phyloP scores from a whole-genome alignment of 1,284 basidiomycete species.

The Tilletia indica region DNA sequence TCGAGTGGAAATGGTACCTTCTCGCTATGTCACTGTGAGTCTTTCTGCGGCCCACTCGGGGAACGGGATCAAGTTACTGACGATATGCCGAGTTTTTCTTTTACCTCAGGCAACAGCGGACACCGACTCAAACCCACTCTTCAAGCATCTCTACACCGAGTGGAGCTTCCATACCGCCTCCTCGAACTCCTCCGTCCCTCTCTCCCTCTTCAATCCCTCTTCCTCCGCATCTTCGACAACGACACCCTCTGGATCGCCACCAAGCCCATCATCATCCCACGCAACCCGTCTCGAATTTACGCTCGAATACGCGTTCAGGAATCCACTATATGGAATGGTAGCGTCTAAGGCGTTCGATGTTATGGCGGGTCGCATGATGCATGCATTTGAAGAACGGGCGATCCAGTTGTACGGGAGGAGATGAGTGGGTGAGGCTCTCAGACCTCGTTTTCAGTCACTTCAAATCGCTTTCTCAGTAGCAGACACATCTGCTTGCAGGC shows the following conservation, averaged over 20 bases:
- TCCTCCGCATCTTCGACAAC: background rate
- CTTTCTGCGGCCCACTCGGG: conserved; percentile 23
- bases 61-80: background rate
- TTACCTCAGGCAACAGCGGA: conserved; percentile 70
- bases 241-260: background rate
- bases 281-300: conserved; percentile 42
- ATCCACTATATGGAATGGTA: conserved; percentile 77
- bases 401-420: conserved; percentile 48
- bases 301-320: conserved; percentile 80
- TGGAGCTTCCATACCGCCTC: conserved; percentile 59
- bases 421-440: background rate
- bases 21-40: conserved; percentile 74
- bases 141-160: conserved; percentile 76
- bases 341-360: conserved; percentile 80
- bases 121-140: conserved; percentile 69
- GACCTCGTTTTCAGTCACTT: no score
- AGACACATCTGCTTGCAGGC: no score
- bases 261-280: background rate
- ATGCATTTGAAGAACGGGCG: conserved; percentile 85
- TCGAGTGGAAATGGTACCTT: conserved; percentile 74
- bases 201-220: conserved; percentile 1
- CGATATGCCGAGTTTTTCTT: background rate
- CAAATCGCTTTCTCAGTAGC: no score
- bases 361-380: conserved; percentile 82
- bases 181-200: background rate